phyloP scores from a whole-genome alignment of 805 yeast species.

The Saturnispora mendoncae region DNA sequence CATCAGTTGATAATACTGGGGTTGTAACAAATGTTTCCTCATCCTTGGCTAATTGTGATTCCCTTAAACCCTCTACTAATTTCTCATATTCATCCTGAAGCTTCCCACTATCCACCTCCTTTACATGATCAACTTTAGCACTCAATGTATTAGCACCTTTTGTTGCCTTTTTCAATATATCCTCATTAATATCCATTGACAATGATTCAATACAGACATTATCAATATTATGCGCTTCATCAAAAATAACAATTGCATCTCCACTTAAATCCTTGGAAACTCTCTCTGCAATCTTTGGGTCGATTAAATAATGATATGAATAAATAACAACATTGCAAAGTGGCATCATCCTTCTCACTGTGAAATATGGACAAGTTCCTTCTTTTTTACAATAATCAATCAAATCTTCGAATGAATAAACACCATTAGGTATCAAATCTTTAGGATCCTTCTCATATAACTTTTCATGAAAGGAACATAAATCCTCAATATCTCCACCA shows the following conservation, averaged over 20 bases:
- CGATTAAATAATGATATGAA: constrained; percentile 91
- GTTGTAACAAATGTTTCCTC: constrained; percentile 72
- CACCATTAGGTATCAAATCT: constrained; percentile 84
- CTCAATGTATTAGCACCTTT: constrained; percentile 75
- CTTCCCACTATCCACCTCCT: constrained; percentile 71
- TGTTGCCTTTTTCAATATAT: constrained; percentile 75
- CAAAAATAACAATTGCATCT: constrained; percentile 90
- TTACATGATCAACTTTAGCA: constrained; percentile 78
- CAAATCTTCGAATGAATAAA: constrained; percentile 84
- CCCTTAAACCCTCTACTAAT: constrained; percentile 81
- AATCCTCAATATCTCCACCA: constrained; percentile 43
- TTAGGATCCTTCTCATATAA: constrained; percentile 80
- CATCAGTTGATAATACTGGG: constrained; percentile 79
- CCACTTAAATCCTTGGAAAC: constrained; percentile 88
- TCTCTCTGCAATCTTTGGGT: constrained; percentile 94
- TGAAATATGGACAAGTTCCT: constrained; percentile 91
- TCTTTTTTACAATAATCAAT: constrained; percentile 66
- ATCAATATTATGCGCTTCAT: constrained; percentile 98
- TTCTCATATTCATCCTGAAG: constrained; percentile 86
- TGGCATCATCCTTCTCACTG: constrained; percentile 96
- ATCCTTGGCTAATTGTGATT: constrained; percentile 54
- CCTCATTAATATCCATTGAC: constrained; percentile 87
- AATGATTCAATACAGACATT: constrained; percentile 96
- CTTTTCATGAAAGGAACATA: constrained; percentile 90
- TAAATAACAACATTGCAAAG: constrained; percentile 90